Evolutionary conservation across 805 yeast species (phyloP).

Genomic region (Clavispora carvajalis): DNA sequence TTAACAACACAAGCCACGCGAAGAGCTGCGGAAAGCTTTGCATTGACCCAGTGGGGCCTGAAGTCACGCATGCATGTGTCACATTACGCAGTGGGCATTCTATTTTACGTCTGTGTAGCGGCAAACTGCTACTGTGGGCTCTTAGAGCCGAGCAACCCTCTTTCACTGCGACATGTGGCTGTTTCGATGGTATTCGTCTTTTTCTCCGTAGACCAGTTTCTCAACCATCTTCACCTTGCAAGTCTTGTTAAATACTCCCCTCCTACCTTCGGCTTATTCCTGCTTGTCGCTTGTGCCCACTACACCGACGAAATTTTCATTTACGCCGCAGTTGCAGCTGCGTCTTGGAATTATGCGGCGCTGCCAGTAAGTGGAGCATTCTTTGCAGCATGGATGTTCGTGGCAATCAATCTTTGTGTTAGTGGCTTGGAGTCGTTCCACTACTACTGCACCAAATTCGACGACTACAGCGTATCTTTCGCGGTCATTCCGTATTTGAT

Average conservation of each 20-base stretch:
- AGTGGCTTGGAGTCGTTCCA: slow-evolving; percentile 50
- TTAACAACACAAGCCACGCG: slow-evolving; percentile 47
- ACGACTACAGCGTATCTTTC: slow-evolving; percentile 23
- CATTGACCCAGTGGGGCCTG: slow-evolving; percentile 42
- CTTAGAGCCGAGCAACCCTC: neutral
- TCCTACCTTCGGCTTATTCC: slow-evolving; percentile 50
- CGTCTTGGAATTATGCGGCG: neutral
- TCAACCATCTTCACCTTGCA: slow-evolving; percentile 48
- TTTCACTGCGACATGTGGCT: neutral
- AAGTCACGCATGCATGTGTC: slow-evolving; percentile 55
- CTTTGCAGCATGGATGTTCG: slow-evolving; percentile 25
- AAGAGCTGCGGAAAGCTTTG: slow-evolving; percentile 50
- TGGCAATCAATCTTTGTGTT: slow-evolving; percentile 44
- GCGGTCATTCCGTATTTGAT: slow-evolving; percentile 35
- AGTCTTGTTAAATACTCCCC: slow-evolving; percentile 47
- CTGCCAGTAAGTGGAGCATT: slow-evolving; percentile 9
- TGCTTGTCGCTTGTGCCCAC: slow-evolving; percentile 57
- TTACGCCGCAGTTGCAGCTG: slow-evolving; percentile 35
- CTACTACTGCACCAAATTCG: slow-evolving; percentile 38
- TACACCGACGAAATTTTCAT: slow-evolving; percentile 62
- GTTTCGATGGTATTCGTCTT: slow-evolving; percentile 17
- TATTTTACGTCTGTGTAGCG: slow-evolving; percentile 50
- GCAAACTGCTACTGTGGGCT: slow-evolving; percentile 25
- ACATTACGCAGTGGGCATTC: slow-evolving; percentile 62
- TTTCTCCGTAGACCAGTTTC: slow-evolving; percentile 48